Evolutionary conservation across 2,329 filamentous ascomycete genomes (phyloP), one percentile per base, ranked within the genome.

Genomic region (Alternaria angustiovoidea): DNA sequence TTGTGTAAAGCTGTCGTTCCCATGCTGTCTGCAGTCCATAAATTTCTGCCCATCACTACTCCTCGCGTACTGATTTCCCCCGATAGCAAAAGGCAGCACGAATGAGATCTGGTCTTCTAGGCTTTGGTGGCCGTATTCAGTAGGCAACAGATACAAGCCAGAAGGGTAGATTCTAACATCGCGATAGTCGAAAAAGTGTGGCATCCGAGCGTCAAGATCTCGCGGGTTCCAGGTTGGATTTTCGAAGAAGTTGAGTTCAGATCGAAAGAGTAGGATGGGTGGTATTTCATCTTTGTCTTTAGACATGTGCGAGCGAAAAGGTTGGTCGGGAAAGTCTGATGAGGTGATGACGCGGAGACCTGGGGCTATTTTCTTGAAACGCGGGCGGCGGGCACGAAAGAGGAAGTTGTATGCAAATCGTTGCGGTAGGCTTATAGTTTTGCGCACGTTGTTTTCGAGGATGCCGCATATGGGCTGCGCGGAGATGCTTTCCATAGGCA

Each of bases 271-370:
- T 5, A 47, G 4, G 2, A 47, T 2, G 6, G 26, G 44, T 22
- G n/a, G 44, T 8, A 32, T 16, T 32, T 32, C 9, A 12, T 47
- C n/a, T 8, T 20, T 20, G 2, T 47, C 44, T 32, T 32, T 47
- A 6, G 26, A 20, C 44, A 14, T 47, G 28, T 32, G 28, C 4
- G 34, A 30, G 11, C 47, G 28, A 16, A 41, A 56, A 16, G 44
- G 49, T 34, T 58, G 55, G 22, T 54, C 32, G 11, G 22, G 14
- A 34, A 53, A 39, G 30, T 43, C 52, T n/a, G 55, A 42, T 7
- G 49, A 47, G 16, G 39, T 38, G 30, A 57, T 44, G 18, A 51
- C 26, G 30, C 42, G 34, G 18, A 57, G 26, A 41, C 38, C 54
- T 34, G 46, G 46, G n/a, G 38, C 48, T 41, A 53, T 48, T 20